Evolutionary conservation across 441 rosid genomes (phyloP), one percentile per base, ranked within the genome.

Genomic region (Iberis amara): DNA sequence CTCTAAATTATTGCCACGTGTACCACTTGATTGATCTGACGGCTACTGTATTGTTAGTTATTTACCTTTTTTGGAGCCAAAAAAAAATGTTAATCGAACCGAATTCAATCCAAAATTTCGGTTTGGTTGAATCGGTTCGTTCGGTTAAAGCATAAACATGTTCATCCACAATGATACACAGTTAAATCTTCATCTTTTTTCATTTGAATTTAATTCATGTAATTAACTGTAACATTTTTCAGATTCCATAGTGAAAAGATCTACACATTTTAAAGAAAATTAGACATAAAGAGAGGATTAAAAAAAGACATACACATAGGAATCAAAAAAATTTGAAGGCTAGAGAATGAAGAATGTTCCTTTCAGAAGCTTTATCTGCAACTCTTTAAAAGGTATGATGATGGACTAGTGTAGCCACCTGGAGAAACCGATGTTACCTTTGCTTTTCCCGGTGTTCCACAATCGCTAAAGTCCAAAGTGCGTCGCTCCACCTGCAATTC

Each of bases 401-500:
- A 80, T n/a, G 97, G 86, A 42, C 96, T 86, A 12, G 88, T 70
- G 26, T 69, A 68, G 10, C 66, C 11, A 1, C 72, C 68, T 0
- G 76, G 70, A 21, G 91, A 27, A 66, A 37, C 5, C 64, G 72
- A 31, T 66, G 74, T 61, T 72, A 79, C 91, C 32, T 47, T 72
- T 37, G 68, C 72, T 65, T 76, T 83, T 52, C 65, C 83, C 0
- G 97, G 99, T 32, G 89, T 81, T 52, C 71, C 95, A 14, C 99
- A 94, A 55, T 89, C 96, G 36, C 95, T 94, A 67, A 94, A 94
- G 75, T 94, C 99, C 4, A 94, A 90, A 5, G 66, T 57, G 2
- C 99, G 90, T 14, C 95, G 65, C 68, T 84, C 96, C 7, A 76
- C 75, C 96, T 85, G 80, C 75, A 66, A 8, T 26, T 60, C 27